phyloP scores from a whole-genome alignment of 73 alveolate species.

The Breviolum minutum region DNA sequence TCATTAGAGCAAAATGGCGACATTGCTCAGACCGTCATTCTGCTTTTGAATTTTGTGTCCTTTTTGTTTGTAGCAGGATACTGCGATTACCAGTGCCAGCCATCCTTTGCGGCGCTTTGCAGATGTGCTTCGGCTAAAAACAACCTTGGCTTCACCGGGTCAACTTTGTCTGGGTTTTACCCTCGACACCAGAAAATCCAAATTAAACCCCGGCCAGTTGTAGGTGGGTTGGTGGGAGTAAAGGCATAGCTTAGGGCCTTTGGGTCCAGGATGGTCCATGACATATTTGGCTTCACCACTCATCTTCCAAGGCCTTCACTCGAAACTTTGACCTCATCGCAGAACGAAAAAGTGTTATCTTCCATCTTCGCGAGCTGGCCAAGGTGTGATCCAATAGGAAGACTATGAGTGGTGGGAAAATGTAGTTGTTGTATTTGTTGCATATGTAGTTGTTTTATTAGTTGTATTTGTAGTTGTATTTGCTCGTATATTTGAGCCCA shows the following conservation, averaged over 20 bases:
- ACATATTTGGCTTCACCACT: not conserved
- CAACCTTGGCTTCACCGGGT: too few relatives aligned
- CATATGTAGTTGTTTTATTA: too few relatives aligned
- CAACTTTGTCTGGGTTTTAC: not conserved
- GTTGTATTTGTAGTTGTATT: too few relatives aligned
- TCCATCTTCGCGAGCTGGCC: constrained; percentile 88
- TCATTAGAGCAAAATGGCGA: too few relatives aligned
- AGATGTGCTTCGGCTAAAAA: not conserved
- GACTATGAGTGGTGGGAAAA: not conserved
- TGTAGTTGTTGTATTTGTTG: too few relatives aligned
- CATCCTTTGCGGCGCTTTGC: constrained; percentile 75
- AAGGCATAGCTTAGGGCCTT: too few relatives aligned
- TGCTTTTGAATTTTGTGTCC: not conserved
- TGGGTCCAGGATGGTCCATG: too few relatives aligned
- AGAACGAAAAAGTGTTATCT: constrained; percentile 81
- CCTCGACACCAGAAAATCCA: too few relatives aligned
- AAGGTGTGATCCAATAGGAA: not conserved
- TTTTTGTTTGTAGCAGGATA: not conserved
- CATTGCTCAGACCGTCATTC: too few relatives aligned
- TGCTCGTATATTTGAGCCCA: not conserved
- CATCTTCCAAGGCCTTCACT: not conserved
- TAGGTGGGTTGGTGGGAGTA: too few relatives aligned
- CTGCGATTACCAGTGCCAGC: constrained; percentile 84
- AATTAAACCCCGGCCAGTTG: too few relatives aligned
- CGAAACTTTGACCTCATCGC: constrained; percentile 91